Evolutionary conservation across 2,329 filamentous ascomycete genomes (phyloP), one percentile per base, ranked within the genome.

Genomic region (Nigrospora oryzae): DNA sequence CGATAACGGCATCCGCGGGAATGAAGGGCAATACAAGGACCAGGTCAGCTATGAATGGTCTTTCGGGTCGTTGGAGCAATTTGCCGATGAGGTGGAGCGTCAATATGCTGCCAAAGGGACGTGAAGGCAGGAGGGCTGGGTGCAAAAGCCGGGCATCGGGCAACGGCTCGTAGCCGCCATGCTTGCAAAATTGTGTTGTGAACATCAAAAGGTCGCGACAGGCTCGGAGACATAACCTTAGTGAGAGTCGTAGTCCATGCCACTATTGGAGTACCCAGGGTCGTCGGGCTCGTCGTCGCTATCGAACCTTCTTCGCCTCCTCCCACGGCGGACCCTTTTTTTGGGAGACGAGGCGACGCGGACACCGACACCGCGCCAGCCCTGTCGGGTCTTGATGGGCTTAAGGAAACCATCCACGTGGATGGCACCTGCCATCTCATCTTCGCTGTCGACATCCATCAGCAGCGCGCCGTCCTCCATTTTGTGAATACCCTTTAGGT

Each of bases 391-490:
- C 46, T 67, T 64, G 43, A 86, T 70, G 4, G 75, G 73, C 55
- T 69, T 67, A 53, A 88, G 52, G 54, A 84, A 88, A 0, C 83
- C 79, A 59, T 88, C 83, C 1, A 79, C 73, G 53, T 86, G 83
- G 16, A 86, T 78, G 0, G 71, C 82, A 0, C 81, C 83, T 10
- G 70, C 52, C 54, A 79, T 73, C 54, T 81, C 77, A 46, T 73
- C 75, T 53, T 68, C 74, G 47, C 71, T 66, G 51, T 63, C 55
- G 14, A 58, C 56, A 30, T 55, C 56, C 16, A 66, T 64, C 31
- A 57, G 51, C 16, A 65, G 59, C 33, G 38, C 44, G 13, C 44
- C 39, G 11, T 42, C 40, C 12, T 53, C 44, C 31, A 38, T 42
- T 51, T 60, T 44, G 53, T 79, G 76, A 12, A 66, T 56, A 6